Base-by-base conservation (phyloP, 192 early-diverging fungal genomes). In the Glomus cerebriforme region DNA sequence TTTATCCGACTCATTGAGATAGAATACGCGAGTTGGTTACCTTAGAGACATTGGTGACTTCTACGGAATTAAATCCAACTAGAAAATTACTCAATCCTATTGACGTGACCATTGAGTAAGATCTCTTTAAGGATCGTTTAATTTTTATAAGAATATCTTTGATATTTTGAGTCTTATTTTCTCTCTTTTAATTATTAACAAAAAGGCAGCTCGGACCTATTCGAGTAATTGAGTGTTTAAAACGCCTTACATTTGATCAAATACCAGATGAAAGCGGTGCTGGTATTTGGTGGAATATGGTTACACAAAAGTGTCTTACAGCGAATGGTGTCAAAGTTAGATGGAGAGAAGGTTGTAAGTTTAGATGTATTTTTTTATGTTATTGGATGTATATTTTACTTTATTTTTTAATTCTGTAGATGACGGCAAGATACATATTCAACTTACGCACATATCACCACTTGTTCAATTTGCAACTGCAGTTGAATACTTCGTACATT, bases 251-350 rank as follows among this genome's bases (percentile, higher is more conserved):
- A 68, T 37, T 34, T 43, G 32, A 68, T n/a, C 66, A 68, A 68
- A 68, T 68, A n/a, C 66, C 66, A 37, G 66, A 68, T 39, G 66
- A 68, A 37, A 68, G 34, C 39, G 66, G 35, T 35, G 66, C 34
- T 6, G 66, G 66, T 24, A 34, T 68, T 43, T 68, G 66, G 66
- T 68, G 66, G 66, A 68, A 68, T 35, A 32, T 68, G 34, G 9
- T 68, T n/a, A 68, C 29, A 22, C 66, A 68, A 37, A 68, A 68
- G 24, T 68, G 66, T 68, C 13, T 68, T 68, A 68, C 66, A 34
- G 35, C 66, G 8, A 68, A 68, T n/a, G 66, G 66, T 19, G 9
- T 68, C 15, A 68, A 68, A 37, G 22, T 68, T 22, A 31, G 66
- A 6, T 68, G 66, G 66, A 39, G 66, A 8, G 66, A 68, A 68